Base-by-base conservation (phyloP, 176 grass and related monocot species). In the Luzula sylvatica region DNA sequence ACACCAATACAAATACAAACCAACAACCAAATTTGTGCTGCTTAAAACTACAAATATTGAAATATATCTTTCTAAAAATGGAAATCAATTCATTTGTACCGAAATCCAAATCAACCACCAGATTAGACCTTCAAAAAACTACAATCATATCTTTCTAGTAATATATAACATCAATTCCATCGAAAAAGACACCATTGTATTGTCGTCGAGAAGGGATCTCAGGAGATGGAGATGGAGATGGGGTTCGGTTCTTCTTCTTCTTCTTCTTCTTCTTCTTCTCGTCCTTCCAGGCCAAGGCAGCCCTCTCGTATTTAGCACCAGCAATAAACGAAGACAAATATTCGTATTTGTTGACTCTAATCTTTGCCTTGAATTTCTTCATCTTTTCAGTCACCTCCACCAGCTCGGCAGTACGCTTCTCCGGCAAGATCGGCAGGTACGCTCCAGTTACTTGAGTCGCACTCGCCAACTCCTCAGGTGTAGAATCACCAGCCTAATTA, bases 351-450 rank as follows among this genome's bases (percentile, higher is more conserved):
- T 94, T 82, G 0, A 87, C 60, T 0, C 87, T 82, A 48, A 94
- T 71, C 65, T 94, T 94, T 11, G 87, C 87, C 75, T 73, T 83
- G 71, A 83, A 83, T 2, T 58, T 64, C 56, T 94, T 94, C 82
- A 87, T 94, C 44, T 94, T 74, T 4, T 94, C 87, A 0, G 82
- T 87, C 1, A 94, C 78, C 82, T 94, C 87, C 5, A 94, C 71
- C 1, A 94, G 42, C 54, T 94, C 87, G 0, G 87, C 56, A 0
- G 75, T 42, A 15, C 78, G 74, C 75, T 80, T 65, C 78, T 94
- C 87, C 0, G 67, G 82, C n/a, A 53, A 48, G 5, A 94, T 74
- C 1, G 87, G 82, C 82, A 87, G 73, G 87, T 83, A 94, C 20
- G 78, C 61, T 0, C 87, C 87, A 20, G 81, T 79, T 67, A 94